Base-by-base conservation (phyloP, 2,329 filamentous ascomycete species). In the Botryotinia narcissicola region DNA sequence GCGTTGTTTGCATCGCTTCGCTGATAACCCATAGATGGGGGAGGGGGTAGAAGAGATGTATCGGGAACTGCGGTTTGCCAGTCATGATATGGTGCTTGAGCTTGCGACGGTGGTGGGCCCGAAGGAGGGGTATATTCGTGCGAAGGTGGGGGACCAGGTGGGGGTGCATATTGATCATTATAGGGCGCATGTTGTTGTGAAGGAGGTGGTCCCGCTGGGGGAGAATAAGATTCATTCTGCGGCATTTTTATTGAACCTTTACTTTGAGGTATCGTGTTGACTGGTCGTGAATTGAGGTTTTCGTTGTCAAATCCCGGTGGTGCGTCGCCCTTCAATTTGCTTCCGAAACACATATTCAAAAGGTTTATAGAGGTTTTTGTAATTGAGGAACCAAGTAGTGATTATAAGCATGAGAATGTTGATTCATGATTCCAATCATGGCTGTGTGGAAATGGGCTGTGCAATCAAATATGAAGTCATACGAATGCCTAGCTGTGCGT, bases 51-150 rank as follows among this genome's bases (percentile, higher is more conserved):
- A 16, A 92, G 85, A 0, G 91, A 85, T 1, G 89, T 93, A 81
- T 94, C 92, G 0, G 92, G 91, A 1, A 94, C 91, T 4, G 90
- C 87, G 10, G 87, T 80, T 76, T 90, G 86, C 92, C 92, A 94
- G 82, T 92, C 89, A 80, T 94, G 91, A 77, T 89, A 81, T 72
- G 78, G 77, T 57, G 74, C 73, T 70, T 78, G 74, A 14, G 76
- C 46, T 3, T 80, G 79, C 6, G 81, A 81, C 9, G 80, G 80
- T 9, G 81, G 81, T 25, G 81, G 82, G 0, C 82, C 83, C 0
- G 82, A 77, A 1, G 84, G 84, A 51, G 84, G 83, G 14, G 79
- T 79, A 32, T 80, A 82, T 32, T 81, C 78, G 59, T 78, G 82
- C 83, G 84, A 42, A 84, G 78, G 79, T 40, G 78, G 79, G 68